Conservation (phyloP, 331 rosid genomes). For the Pyrus hybrid region DNA sequence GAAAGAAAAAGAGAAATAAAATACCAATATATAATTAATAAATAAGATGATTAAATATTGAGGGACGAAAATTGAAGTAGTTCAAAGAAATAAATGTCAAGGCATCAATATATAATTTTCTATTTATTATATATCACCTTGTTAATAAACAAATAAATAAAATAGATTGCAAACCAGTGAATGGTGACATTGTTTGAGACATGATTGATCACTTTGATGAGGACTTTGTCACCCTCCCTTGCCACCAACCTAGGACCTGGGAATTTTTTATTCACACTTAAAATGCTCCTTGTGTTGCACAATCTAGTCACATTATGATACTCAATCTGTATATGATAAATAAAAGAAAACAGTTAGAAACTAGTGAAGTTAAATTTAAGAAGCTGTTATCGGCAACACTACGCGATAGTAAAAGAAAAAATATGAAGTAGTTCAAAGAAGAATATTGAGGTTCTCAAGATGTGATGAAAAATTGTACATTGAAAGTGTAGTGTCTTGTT, state of each 20-base stretch:
- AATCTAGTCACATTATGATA: slow-evolving; percentile 59
- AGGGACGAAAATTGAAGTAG: too few species aligned
- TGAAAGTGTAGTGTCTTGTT: slow-evolving; percentile 72
- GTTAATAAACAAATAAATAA: not conserved
- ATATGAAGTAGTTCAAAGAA: not conserved
- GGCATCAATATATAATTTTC: too few species aligned
- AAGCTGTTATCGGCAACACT: too few species aligned
- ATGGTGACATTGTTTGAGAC: slow-evolving; percentile 50
- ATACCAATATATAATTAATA: too few species aligned
- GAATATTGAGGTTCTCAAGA: not conserved
- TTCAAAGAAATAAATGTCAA: too few species aligned
- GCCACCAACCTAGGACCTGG: slow-evolving; percentile 72
- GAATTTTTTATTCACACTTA: slow-evolving; percentile 56
- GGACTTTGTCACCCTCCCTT: slow-evolving; percentile 76
- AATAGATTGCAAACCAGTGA: slow-evolving; percentile 50
- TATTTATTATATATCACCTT: not conserved
- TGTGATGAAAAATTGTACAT: slow-evolving; percentile 29
- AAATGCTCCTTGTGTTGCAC: slow-evolving; percentile 57
- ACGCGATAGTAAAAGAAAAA: not conserved
- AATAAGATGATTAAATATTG: too few species aligned
- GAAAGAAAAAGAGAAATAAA: too few species aligned
- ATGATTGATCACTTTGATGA: slow-evolving; percentile 57
- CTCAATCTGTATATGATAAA: slow-evolving; percentile 28
- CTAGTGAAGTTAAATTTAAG: not conserved
- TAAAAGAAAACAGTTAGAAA: not conserved